These are phyloP conservation scores for Moniliophthora roreri DNA, from an alignment of 1,284 basidiomycete genomes.

Conservation along the genomic window DNA sequence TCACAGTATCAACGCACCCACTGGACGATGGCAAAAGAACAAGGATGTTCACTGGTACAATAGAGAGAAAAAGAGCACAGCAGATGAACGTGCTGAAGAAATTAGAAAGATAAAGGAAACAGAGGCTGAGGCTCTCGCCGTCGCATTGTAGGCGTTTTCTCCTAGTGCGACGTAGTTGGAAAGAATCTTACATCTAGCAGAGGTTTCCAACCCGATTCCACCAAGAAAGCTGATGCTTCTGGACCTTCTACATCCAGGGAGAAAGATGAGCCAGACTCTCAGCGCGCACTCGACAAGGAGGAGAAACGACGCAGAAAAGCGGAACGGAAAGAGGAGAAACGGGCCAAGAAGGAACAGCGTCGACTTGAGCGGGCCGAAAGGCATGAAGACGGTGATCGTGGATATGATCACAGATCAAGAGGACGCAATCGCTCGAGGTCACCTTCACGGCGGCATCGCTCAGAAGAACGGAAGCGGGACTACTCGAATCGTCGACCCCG, in stretches of 20 bases:
- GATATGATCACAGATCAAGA: conserved; percentile 22
- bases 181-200: conserved; percentile 32
- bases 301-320: conserved; percentile 57
- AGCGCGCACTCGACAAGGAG: conserved; percentile 48
- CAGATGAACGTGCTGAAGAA: conserved; percentile 63
- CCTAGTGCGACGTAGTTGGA: background rate
- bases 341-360: conserved; percentile 47
- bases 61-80: conserved; percentile 51
- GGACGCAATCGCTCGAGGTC: conserved; percentile 45
- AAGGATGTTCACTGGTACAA: conserved; percentile 94
- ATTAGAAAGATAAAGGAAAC: conserved; percentile 80
- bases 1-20: conserved; percentile 89
- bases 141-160: conserved; percentile 62
- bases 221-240: conserved; percentile 9
- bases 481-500: conserved; percentile 1
- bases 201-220: conserved; percentile 62
- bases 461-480: conserved; percentile 4
- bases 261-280: conserved; percentile 24
- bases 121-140: conserved; percentile 83
- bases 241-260: conserved; percentile 18
- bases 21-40: conserved; percentile 93
- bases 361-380: conserved; percentile 27
- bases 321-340: conserved; percentile 64
- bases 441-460: conserved; percentile 25
- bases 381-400: conserved; percentile 24